phyloP scores from a whole-genome alignment of 2,329 filamentous ascomycete species.

The Taxawa tesnikishii region DNA sequence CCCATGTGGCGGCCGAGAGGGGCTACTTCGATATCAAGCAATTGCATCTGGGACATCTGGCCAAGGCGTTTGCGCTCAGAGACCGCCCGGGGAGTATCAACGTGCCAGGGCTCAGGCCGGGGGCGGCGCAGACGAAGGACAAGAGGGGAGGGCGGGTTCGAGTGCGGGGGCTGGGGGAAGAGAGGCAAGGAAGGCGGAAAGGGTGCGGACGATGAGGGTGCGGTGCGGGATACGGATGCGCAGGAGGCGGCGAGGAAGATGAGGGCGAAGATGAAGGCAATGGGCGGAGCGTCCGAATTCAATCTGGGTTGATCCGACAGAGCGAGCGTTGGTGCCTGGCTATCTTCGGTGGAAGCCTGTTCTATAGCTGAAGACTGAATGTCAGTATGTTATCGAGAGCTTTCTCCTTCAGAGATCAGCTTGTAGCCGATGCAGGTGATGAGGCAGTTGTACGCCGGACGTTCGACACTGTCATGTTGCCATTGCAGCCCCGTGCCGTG shows the following conservation, averaged over 20 bases:
- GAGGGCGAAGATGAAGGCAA: conserved; percentile 39
- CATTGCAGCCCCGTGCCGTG: too few relatives aligned
- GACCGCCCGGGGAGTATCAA: conserved; percentile 76
- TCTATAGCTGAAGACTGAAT: too few relatives aligned
- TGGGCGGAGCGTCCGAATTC: conserved; percentile 42
- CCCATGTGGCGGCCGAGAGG: conserved; percentile 76
- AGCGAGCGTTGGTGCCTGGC: conserved; percentile 8
- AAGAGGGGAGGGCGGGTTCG: conserved; percentile 23
- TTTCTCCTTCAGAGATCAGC: too few relatives aligned
- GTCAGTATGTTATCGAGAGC: too few relatives aligned
- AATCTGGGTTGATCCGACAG: conserved; percentile 36
- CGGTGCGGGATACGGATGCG: conserved; percentile 20
- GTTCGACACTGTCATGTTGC: too few relatives aligned
- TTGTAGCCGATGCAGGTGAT: too few relatives aligned
- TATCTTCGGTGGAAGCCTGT: background rate
- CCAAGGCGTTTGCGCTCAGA: conserved; percentile 83
- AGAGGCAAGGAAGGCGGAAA: conserved; percentile 17
- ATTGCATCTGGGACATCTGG: conserved; percentile 82
- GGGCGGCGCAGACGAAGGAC: conserved; percentile 31
- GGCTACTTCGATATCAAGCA: conserved; percentile 83
- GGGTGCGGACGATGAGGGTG: conserved; percentile 16
- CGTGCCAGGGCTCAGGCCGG: conserved; percentile 37
- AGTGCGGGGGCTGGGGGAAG: conserved; percentile 15
- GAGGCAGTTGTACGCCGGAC: too few relatives aligned
- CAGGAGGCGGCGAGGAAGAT: conserved; percentile 40